Percentiles rank a stretch among this genome's conserved stretches.
Evolutionary conservation across 306 rosid genomes (phyloP).

Genomic region (Inga laurina): DNA sequence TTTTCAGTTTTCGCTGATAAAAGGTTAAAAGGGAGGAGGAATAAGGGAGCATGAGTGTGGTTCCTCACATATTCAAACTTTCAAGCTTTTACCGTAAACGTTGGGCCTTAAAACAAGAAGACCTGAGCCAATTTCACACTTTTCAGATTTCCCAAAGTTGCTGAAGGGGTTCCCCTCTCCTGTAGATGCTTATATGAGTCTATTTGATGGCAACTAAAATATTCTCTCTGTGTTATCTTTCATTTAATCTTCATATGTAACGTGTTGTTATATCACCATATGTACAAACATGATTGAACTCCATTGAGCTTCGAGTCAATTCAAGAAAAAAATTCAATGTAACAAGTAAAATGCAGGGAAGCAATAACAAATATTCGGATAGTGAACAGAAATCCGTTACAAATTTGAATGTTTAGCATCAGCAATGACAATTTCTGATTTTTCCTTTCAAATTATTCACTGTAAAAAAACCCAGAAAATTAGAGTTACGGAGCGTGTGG

Average conservation of each 20-base stretch:
- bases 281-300: neutral
- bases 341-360: neutral
- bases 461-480: neutral
- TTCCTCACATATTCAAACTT: neutral
- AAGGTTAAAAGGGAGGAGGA: neutral
- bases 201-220: neutral
- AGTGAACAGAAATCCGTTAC: slow-evolving; percentile 4
- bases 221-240: neutral
- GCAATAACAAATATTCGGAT: neutral
- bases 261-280: neutral
- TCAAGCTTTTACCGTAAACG: neutral
- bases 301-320: neutral
- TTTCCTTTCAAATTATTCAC: neutral
- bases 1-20: neutral
- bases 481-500: neutral
- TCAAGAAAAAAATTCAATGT: neutral
- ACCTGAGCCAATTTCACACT: neutral
- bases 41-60: neutral
- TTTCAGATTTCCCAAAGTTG: neutral
- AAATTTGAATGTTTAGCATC: neutral
- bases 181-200: neutral
- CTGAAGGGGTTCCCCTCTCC: slow-evolving; percentile 10
- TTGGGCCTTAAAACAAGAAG: slow-evolving; percentile 1
- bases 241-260: neutral
- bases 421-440: neutral